Base-by-base conservation (phyloP, 2,329 filamentous ascomycete genomes). In the Cordyceps javanica region DNA sequence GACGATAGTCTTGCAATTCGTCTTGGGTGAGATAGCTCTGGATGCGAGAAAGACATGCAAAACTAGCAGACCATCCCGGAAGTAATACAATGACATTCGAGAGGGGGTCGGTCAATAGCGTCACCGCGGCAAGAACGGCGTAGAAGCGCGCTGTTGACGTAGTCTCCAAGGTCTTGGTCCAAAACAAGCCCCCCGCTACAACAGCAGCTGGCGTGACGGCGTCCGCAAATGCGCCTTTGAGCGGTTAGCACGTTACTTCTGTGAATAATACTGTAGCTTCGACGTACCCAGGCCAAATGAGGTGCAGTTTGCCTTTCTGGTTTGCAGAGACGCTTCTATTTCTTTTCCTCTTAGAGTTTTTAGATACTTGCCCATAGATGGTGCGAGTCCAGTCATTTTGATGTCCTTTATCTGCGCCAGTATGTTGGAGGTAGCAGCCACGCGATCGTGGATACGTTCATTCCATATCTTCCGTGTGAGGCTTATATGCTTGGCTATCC, bases 21-120 rank as follows among this genome's bases (percentile, higher is more conserved):
- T n/a, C n/a, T n/a, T n/a, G n/a, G n/a, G n/a, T 50, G 5, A 57
- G 55, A 19, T 41, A 57, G 1, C 51, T n/a, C 30, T 57, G 55
- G n/a, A 57, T 50, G 9, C 55, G 55, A 13, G 8, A 5, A 9
- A 57, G 14, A 21, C 45, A 57, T n/a, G 55, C 46, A 41, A 57
- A 36, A 2, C 46, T 46, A 16, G 9, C 34, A 1, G 41, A 34
- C 52, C 52, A 55, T 3, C 14, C 21, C n/a, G 41, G 16, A 2
- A 46, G 19, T 16, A 26, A 26, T 13, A 51, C 46, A 25, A 50
- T 16, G 14, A 57, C 38, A 6, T n/a, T n/a, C 11, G 28, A 55
- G 7, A 57, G 26, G 5, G 55, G 55, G 8, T 13, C 25, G 6
- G 55, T n/a, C 14, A 57, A 28, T 5, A 57, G 26, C 10, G 45